phyloP scores from a whole-genome alignment of 2,329 filamentous ascomycete genomes.

The Coniochaeta ligniaria region DNA sequence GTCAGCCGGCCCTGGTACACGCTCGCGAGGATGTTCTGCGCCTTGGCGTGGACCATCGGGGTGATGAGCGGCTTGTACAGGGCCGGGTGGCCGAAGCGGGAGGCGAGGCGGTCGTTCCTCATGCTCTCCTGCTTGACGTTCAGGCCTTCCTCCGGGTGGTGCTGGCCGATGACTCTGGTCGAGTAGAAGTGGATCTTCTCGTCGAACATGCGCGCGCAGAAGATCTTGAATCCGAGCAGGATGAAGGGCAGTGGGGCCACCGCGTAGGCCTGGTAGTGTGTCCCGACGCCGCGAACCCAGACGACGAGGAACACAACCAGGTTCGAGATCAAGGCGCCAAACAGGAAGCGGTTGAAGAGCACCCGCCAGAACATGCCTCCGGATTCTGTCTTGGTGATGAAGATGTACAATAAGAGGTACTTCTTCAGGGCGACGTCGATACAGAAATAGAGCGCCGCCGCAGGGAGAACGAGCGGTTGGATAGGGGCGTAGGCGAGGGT shows the following conservation, averaged over 20 bases:
- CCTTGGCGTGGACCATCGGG: constrained; percentile 90
- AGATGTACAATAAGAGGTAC: constrained; percentile 89
- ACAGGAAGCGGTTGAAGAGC: constrained; percentile 86
- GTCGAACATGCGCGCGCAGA: constrained; percentile 72
- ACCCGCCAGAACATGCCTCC: constrained; percentile 90
- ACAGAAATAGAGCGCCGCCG: constrained; percentile 82
- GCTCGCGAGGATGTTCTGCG: constrained; percentile 76
- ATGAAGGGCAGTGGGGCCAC: constrained; percentile 71
- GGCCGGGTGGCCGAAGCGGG: constrained; percentile 83
- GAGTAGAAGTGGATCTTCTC: constrained; percentile 74
- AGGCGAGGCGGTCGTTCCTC: constrained; percentile 63
- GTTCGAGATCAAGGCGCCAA: constrained; percentile 72
- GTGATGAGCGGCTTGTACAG: constrained; percentile 85
- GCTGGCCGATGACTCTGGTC: constrained; percentile 47
- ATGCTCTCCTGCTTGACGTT: constrained; percentile 41
- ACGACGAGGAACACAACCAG: constrained; percentile 70
- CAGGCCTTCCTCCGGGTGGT: constrained; percentile 35
- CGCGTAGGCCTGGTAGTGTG: constrained; percentile 54
- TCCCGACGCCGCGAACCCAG: constrained; percentile 59
- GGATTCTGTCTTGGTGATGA: constrained; percentile 93
- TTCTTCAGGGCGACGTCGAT: constrained; percentile 91
- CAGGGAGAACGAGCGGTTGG: constrained; percentile 80
- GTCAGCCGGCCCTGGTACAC: constrained; percentile 77
- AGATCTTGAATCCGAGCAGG: constrained; percentile 78
- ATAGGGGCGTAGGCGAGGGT: constrained; percentile 77